Base-by-base conservation (phyloP, 75 land plant species). In the Sequoia sempervirens region DNA sequence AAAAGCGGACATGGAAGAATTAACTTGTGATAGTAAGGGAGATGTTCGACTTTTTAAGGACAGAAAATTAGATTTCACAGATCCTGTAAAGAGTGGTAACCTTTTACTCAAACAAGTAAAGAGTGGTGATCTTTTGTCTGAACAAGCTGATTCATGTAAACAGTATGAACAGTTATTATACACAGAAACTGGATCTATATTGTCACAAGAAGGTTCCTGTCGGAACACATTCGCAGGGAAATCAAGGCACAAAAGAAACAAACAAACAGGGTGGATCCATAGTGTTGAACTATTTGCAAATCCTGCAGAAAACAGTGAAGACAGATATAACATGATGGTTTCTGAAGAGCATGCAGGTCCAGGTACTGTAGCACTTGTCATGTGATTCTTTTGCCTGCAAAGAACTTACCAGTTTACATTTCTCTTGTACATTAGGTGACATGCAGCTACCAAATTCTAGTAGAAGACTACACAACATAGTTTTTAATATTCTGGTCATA, bases 321-420 rank as follows among this genome's bases (percentile, higher is more conserved):
- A 47, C 50, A 11, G 46, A 43, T n/a, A 3, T 78, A 78, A 78
- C 30, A n/a, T 78, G 32, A 26, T 45, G 41, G 30, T 10, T 20
- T 45, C 80, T 78, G 80, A 78, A 12, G 41, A 45, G 47, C 32
- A 78, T 78, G 46, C 28, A 11, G 30, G 23, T 78, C 52, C 52
- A 78, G 80, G 80, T 78, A 37, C 50, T 78, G 80, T 45, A 78
- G 80, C 47, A 78, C 52, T 11, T 43, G 80, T 45, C 80, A 20
- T 45, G 47, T 26, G 50, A 78, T 4, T 32, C 50, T 26, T 47
- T 45, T 78, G 32, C 32, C 13, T 78, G 43, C 28, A 43, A 78
- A 78, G 50, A n/a, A 78, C 50, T n/a, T 1, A 78, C n/a, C 32
- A 45, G 15, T 45, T 78, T 45, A 78, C 28, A 45, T 45, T 43